A percentile compares a stretch with the other conserved stretches of the same genome.
These are phyloP conservation scores for Salix viminalis DNA, from an alignment of 345 rosid genomes.

Conservation along the genomic window DNA sequence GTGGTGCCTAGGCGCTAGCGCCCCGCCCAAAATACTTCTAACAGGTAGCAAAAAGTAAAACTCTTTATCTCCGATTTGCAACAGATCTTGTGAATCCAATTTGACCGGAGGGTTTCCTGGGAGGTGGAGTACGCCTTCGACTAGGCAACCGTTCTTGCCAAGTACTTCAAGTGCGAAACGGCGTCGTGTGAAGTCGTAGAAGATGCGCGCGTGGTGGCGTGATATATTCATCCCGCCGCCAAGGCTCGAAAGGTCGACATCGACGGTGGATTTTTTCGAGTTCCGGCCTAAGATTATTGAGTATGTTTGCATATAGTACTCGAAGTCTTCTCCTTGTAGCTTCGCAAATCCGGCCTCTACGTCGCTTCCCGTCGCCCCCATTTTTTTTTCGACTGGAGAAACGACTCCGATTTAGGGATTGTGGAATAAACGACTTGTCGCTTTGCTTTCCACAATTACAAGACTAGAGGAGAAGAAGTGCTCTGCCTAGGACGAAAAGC, in stretches of 20 bases:
- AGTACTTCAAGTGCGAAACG: constrained; percentile 95
- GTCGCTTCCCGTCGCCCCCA: constrained; percentile 55
- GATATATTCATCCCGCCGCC: constrained; percentile 99
- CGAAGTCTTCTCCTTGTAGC: constrained; percentile 96
- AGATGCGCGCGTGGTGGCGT: constrained; percentile 88
- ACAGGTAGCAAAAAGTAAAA: constrained; percentile 87
- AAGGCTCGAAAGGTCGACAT: constrained; percentile 87
- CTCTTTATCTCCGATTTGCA: constrained; percentile 94
- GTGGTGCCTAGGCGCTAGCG: constrained; percentile 65
- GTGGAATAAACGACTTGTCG: background rate
- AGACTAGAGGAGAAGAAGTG: too few species aligned
- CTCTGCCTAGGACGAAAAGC: too few species aligned
- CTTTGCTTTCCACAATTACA: too few species aligned
- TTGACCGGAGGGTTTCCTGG: constrained; percentile 91
- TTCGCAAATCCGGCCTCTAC: constrained; percentile 97
- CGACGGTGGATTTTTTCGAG: constrained; percentile 91
- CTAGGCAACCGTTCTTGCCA: constrained; percentile 95
- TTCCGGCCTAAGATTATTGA: constrained; percentile 91
- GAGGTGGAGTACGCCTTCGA: constrained; percentile 96
- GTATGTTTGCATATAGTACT: constrained; percentile 96
- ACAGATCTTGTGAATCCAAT: constrained; percentile 87
- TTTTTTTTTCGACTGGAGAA: background rate
- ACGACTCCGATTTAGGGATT: background rate
- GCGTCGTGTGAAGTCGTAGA: constrained; percentile 93
- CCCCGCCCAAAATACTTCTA: constrained; percentile 76